Base-by-base conservation (phyloP, 78 protist species). In the Dictyostelium brefeldianum region DNA sequence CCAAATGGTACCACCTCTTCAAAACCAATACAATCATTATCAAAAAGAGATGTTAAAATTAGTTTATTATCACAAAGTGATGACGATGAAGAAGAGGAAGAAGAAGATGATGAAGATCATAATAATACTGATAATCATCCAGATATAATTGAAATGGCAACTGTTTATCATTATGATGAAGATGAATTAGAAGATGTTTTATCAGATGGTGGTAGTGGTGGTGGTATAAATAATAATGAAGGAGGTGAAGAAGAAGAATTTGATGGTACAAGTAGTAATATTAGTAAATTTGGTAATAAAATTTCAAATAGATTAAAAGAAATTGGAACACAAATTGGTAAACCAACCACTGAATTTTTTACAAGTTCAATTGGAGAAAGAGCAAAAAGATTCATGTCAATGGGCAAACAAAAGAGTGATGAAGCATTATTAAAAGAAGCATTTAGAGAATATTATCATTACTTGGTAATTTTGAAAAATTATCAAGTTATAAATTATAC, bases 401-500 rank as follows among this genome's bases (percentile, higher is more conserved):
- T 77, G 22, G 84, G 79, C 10, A 87, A 87, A 29, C 59, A 71
- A 71, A 82, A 82, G 50, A 77, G 43, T 27, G 70, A 87, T 77
- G 93, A 87, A 53, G 50, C 48, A 15, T 43, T 70, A 1, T n/a
- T 87, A 14, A 87, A 87, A 17, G 93, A 87, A 10, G 73, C 81
- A 27, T 46, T 87, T 29, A 67, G 57, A 64, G 93, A 87, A 41
- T 87, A 51, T n/a, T 87, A 87, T 64, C 50, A 62, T n/a, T 87
- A 43, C 11, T 57, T 87, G 7, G 53, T 77, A 3, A 53, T 83
- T 10, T 47, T 83, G 18, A 83, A 87, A 69, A 87, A 87, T n/a
- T 87, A 87, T 64, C 81, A 87, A 65, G 84, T 87, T 27, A 48
- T 87, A 11, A 87, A 87, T 27, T 87, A 64, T 64, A 59, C 93